Conservation (phyloP, 2,329 filamentous ascomycete genomes). For the Fusarium sp. region DNA sequence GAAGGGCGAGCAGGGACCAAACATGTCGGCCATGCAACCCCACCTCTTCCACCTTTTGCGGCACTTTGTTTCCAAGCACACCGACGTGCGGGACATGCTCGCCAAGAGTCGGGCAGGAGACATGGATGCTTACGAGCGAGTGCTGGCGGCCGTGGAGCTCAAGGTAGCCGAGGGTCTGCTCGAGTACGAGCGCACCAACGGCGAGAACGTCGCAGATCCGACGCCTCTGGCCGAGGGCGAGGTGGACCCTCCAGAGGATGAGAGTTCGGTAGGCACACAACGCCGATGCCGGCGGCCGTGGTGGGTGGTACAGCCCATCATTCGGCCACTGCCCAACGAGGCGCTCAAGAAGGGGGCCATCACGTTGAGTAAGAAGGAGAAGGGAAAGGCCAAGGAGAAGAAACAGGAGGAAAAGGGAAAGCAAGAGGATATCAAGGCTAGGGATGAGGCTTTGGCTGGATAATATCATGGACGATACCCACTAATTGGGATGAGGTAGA, state of each 20-base stretch:
- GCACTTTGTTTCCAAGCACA: slow-evolving; percentile 82
- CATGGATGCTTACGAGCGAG: slow-evolving; percentile 79
- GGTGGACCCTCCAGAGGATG: slow-evolving; percentile 56
- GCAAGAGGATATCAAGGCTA: slow-evolving; percentile 41
- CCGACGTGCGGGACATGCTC: slow-evolving; percentile 86
- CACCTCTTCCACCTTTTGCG: slow-evolving; percentile 94
- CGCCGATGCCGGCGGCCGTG: slow-evolving; percentile 82
- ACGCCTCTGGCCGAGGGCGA: slow-evolving; percentile 44
- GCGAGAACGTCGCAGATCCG: slow-evolving; percentile 59
- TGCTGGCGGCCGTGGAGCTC: slow-evolving; percentile 79
- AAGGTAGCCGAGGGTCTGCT: slow-evolving; percentile 79
- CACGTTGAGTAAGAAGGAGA: slow-evolving; percentile 77
- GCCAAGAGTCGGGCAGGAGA: slow-evolving; percentile 77
- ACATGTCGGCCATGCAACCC: slow-evolving; percentile 84
- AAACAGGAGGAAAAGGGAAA: slow-evolving; percentile 39
- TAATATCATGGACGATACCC: slow-evolving; percentile 17
- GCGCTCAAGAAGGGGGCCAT: slow-evolving; percentile 85
- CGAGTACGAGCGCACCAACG: slow-evolving; percentile 70
- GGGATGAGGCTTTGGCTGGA: slow-evolving; percentile 43
- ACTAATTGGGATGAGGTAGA: slow-evolving; percentile 13
- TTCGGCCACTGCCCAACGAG: slow-evolving; percentile 88
- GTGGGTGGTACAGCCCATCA: slow-evolving; percentile 91
- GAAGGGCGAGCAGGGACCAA: slow-evolving; percentile 63
- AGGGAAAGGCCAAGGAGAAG: slow-evolving; percentile 50
- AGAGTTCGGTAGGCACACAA: slow-evolving; percentile 76